Evolutionary conservation across 495 filamentous ascomycete genomes (phyloP).

Genomic region (Hypoxylon lienhwacheense): DNA sequence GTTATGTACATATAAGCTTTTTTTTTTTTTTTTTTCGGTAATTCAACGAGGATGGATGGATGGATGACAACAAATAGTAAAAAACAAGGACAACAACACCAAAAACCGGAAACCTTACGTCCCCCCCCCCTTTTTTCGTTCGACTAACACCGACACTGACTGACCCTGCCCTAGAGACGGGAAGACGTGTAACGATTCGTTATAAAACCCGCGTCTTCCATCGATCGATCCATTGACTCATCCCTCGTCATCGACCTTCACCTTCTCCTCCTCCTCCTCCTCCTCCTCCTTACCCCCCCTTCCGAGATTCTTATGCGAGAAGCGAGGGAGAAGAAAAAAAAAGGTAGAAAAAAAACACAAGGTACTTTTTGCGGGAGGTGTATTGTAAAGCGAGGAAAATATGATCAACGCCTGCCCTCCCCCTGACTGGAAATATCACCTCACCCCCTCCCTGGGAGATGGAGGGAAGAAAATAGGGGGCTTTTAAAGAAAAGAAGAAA

Average conservation of each 20-base stretch:
- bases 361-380: no score
- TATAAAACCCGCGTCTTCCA: not conserved
- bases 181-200: no score
- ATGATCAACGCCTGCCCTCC: no score
- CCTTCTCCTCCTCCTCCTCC: not conserved
- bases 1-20: constrained; percentile 6
- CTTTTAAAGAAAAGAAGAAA: constrained; percentile 1
- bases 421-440: no score
- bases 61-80: not conserved
- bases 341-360: not conserved
- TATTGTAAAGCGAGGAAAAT: no score
- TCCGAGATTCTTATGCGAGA: not conserved
- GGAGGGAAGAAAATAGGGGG: no score
- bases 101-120: no score
- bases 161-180: no score
- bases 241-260: not conserved
- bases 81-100: not conserved
- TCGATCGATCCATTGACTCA: not conserved
- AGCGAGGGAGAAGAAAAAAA: not conserved
- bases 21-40: no score
- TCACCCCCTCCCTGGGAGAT: no score
- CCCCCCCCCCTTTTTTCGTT: no score
- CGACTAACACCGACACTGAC: no score
- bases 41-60: not conserved
- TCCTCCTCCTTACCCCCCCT: not conserved